These are phyloP conservation scores for Crithidia mellificae DNA, from an alignment of 208 protist genomes.

Conservation along the genomic window DNA sequence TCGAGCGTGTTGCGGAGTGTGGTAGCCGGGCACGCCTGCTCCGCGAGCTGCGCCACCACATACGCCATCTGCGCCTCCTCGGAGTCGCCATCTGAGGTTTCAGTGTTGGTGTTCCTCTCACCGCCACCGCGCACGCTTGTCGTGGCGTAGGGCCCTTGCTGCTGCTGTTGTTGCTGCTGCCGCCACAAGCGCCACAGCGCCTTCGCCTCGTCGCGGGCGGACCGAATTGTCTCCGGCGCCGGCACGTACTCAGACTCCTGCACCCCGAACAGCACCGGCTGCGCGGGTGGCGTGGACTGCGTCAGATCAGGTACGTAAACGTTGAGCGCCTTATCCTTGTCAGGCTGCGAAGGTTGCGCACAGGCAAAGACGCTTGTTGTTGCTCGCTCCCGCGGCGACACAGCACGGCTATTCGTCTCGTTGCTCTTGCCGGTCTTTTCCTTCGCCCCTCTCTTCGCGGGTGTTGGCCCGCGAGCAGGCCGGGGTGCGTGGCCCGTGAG, in stretches of 20 bases:
- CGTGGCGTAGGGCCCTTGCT: not conserved
- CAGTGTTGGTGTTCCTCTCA: not conserved
- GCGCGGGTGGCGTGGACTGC: slow-evolving; percentile 1
- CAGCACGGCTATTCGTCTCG: not conserved
- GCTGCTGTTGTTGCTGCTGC: slow-evolving; percentile 4
- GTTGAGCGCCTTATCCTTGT: not conserved
- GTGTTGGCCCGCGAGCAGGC: not conserved
- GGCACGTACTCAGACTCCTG: slow-evolving; percentile 38
- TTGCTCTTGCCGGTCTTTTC: not conserved
- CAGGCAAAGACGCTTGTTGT: not conserved
- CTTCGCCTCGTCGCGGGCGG: slow-evolving; percentile 18
- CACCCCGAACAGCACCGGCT: slow-evolving; percentile 26
- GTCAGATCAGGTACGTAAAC: slow-evolving; percentile 17
- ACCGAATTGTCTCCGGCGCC: slow-evolving; percentile 28
- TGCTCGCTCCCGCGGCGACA: slow-evolving; percentile 2
- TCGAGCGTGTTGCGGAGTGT: slow-evolving; percentile 35
- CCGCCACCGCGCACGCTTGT: not conserved
- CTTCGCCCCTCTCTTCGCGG: not conserved
- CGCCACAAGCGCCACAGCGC: slow-evolving; percentile 24
- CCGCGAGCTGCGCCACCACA: slow-evolving; percentile 14
- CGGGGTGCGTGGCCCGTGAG: slow-evolving; percentile 15
- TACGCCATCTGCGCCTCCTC: slow-evolving; percentile 13
- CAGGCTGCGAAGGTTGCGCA: not conserved
- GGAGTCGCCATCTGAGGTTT: not conserved
- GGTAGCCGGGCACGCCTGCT: slow-evolving; percentile 13